Evolutionary conservation across 2,329 filamentous ascomycete genomes (phyloP).

Genomic region (Hypoxylon sp.): DNA sequence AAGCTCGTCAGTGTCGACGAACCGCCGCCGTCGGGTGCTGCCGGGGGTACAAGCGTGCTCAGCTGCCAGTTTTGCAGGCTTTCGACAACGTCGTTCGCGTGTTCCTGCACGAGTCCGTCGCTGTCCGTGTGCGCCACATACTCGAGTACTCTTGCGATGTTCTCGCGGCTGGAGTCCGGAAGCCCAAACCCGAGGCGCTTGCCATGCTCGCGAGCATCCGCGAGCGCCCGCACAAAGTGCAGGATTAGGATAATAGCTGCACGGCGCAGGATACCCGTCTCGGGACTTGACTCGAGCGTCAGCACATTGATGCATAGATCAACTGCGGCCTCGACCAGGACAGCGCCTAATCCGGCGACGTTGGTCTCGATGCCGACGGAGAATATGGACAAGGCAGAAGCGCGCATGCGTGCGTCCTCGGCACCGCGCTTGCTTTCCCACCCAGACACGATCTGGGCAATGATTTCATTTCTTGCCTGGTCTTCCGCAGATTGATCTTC

Average conservation of each 20-base stretch:
- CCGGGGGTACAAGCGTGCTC: constrained; percentile 55
- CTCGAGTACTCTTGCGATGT: constrained; percentile 67
- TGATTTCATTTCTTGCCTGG: constrained; percentile 56
- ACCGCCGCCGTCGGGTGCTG: constrained; percentile 15
- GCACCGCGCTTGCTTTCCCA: constrained; percentile 72
- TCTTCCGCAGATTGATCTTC: constrained; percentile 53
- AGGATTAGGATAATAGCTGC: constrained; percentile 71
- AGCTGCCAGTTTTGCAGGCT: constrained; percentile 69
- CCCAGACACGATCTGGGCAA: constrained; percentile 68
- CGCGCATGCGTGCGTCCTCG: constrained; percentile 74
- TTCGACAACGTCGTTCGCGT: constrained; percentile 72
- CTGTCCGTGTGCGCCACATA: constrained; percentile 72
- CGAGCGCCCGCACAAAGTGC: constrained; percentile 67
- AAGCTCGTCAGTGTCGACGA: constrained; percentile 44
- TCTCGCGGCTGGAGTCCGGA: constrained; percentile 62
- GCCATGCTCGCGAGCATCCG: constrained; percentile 57
- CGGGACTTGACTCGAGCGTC: constrained; percentile 65
- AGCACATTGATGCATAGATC: constrained; percentile 71
- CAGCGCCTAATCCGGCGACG: constrained; percentile 61
- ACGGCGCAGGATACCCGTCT: constrained; percentile 70
- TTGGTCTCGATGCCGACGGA: constrained; percentile 67
- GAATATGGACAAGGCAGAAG: constrained; percentile 74
- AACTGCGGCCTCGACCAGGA: constrained; percentile 62
- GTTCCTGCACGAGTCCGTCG: constrained; percentile 72
- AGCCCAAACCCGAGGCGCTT: constrained; percentile 61